A percentile compares a stretch with the other conserved stretches of the same genome.
Evolutionary conservation across 371 early-diverging fungal genomes (phyloP).

Genomic region (Actinomucor elegans): DNA sequence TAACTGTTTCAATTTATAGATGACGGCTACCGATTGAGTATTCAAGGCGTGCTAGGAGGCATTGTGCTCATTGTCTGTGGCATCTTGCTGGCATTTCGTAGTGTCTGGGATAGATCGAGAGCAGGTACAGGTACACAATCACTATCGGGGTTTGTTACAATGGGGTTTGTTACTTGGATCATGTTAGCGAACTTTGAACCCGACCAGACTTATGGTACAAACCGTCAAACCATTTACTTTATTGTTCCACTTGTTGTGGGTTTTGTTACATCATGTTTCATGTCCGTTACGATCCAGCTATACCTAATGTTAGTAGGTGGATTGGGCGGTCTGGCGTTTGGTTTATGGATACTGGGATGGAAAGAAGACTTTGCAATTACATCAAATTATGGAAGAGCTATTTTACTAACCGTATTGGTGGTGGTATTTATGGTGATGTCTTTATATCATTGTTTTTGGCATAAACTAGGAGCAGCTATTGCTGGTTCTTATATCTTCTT

Average conservation of each 20-base stretch:
- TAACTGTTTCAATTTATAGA: conserved; percentile 14
- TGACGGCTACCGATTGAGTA: conserved; percentile 45
- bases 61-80: conserved; percentile 65
- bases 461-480: conserved; percentile 64
- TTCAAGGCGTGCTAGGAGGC: conserved; percentile 60
- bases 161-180: conserved; percentile 51
- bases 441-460: conserved; percentile 53
- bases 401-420: conserved; percentile 61
- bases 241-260: conserved; percentile 53
- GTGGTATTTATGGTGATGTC: conserved; percentile 55
- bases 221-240: conserved; percentile 45
- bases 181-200: conserved; percentile 57
- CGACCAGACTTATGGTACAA: conserved; percentile 26
- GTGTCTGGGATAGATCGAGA: conserved; percentile 20
- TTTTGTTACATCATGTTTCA: neutral
- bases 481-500: conserved; percentile 71
- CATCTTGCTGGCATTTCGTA: conserved; percentile 59
- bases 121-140: conserved; percentile 60
- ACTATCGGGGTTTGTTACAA: conserved; percentile 31
- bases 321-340: conserved; percentile 64
- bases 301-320: conserved; percentile 54
- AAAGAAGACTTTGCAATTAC: conserved; percentile 55
- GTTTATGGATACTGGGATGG: conserved; percentile 64
- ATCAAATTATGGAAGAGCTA: conserved; percentile 55
- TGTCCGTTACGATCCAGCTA: conserved; percentile 39